Conservation (phyloP, 2,329 filamentous ascomycete genomes). For the Trichoderma lentiforme region DNA sequence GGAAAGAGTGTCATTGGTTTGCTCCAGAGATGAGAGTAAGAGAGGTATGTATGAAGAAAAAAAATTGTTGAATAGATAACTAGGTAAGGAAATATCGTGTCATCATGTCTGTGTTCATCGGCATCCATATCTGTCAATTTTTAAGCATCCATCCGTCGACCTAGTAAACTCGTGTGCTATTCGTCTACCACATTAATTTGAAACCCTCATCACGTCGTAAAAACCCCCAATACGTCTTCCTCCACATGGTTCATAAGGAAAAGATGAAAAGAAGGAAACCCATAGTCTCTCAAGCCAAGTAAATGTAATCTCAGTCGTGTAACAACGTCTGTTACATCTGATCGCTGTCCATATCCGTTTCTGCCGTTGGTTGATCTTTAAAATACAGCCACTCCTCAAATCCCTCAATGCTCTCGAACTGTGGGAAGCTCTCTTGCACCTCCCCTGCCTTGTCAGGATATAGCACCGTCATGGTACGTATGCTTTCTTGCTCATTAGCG, state of each 20-base stretch:
- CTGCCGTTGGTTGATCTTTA: background rate
- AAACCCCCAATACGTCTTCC: background rate
- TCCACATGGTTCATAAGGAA: background rate
- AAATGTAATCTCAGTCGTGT: background rate
- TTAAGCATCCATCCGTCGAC: background rate
- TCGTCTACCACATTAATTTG: background rate
- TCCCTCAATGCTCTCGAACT: slow-evolving; percentile 4
- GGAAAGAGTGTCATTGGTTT: background rate
- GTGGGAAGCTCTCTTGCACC: slow-evolving; percentile 13
- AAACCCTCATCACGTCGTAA: background rate
- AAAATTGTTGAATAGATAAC: background rate
- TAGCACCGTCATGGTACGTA: background rate
- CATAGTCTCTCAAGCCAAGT: background rate
- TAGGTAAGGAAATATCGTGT: background rate
- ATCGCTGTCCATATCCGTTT: background rate
- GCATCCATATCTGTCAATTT: background rate
- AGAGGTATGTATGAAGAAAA: background rate
- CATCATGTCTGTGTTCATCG: background rate
- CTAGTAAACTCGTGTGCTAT: background rate
- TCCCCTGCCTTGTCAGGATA: background rate
- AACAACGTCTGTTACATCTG: background rate
- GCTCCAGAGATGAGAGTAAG: background rate
- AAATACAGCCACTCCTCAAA: slow-evolving; percentile 7
- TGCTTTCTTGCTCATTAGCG: background rate
- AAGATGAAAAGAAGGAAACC: background rate